phyloP scores from a whole-genome alignment of 2,329 filamentous ascomycete genomes.

The Madurella fahalii region DNA sequence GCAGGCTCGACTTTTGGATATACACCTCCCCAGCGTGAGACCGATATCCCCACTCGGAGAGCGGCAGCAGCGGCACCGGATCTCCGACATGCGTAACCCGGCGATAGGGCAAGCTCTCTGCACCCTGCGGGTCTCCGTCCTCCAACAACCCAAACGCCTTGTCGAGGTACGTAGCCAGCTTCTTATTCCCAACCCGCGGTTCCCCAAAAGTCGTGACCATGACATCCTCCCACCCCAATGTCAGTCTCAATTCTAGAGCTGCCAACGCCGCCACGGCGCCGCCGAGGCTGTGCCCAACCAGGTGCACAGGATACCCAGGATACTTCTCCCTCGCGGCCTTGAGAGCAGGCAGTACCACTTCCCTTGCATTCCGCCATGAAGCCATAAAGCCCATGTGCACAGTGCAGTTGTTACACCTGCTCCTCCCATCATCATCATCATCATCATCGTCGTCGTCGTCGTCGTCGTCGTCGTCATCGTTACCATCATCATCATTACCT shows the following conservation, averaged over 20 bases:
- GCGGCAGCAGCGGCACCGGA: slow-evolving; percentile 81
- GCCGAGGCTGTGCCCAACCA: slow-evolving; percentile 89
- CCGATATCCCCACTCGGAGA: slow-evolving; percentile 81
- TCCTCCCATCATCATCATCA: slow-evolving; percentile 32
- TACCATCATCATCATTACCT: slow-evolving; percentile 27
- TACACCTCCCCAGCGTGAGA: slow-evolving; percentile 85
- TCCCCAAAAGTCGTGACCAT: slow-evolving; percentile 89
- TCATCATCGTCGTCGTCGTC: too few relatives aligned
- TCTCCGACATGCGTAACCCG: slow-evolving; percentile 83
- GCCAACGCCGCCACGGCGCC: slow-evolving; percentile 89
- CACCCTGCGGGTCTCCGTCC: slow-evolving; percentile 26
- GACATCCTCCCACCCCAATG: slow-evolving; percentile 70
- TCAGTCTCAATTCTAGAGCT: slow-evolving; percentile 69
- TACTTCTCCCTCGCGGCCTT: slow-evolving; percentile 55
- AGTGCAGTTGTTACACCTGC: slow-evolving; percentile 77
- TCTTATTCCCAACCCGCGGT: slow-evolving; percentile 61
- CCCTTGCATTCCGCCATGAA: slow-evolving; percentile 75
- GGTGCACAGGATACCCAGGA: slow-evolving; percentile 67
- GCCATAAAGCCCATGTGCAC: slow-evolving; percentile 87
- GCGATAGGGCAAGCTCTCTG: slow-evolving; percentile 52
- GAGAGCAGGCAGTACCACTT: slow-evolving; percentile 64
- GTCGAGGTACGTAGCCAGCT: slow-evolving; percentile 54
- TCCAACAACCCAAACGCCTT: slow-evolving; percentile 43
- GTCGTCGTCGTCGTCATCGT: too few relatives aligned
- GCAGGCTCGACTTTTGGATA: slow-evolving; percentile 67